Conservation (phyloP, 2,329 filamentous ascomycete genomes). For the Penicillium sclerotigenum region DNA sequence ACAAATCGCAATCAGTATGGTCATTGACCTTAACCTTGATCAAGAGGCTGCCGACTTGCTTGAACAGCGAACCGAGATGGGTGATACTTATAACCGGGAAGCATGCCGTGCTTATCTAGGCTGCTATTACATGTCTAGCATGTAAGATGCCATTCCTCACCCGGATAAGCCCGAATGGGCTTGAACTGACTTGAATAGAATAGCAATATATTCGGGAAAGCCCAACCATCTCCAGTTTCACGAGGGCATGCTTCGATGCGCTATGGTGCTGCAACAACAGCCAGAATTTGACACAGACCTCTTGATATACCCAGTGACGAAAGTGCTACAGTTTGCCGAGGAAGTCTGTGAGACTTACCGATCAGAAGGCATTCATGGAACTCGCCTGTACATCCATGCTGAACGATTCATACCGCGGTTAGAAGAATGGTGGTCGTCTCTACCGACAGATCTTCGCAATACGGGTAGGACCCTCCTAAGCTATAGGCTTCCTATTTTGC, state of each 20-base stretch:
- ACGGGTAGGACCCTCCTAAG: constrained; percentile 6
- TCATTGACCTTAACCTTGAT: constrained; percentile 19
- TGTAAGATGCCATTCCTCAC: constrained; percentile 7
- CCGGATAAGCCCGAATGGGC: background rate
- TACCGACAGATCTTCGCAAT: constrained; percentile 13
- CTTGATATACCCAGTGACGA: constrained; percentile 21
- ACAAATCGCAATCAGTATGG: constrained; percentile 21
- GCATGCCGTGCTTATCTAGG: constrained; percentile 17
- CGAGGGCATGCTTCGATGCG: constrained; percentile 18
- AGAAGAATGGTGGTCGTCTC: constrained; percentile 18
- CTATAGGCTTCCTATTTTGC: background rate
- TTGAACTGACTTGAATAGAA: constrained; percentile 9
- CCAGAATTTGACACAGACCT: constrained; percentile 23
- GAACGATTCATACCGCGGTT: constrained; percentile 15
- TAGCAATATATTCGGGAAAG: constrained; percentile 15
- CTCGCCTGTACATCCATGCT: constrained; percentile 14
- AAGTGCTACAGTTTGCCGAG: constrained; percentile 20
- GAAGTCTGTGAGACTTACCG: constrained; percentile 15
- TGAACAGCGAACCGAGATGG: constrained; percentile 5
- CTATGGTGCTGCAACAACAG: constrained; percentile 15
- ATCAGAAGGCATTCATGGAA: constrained; percentile 8
- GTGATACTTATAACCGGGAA: background rate
- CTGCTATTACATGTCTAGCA: constrained; percentile 19
- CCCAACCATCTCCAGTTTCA: constrained; percentile 14
- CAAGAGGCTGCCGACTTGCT: constrained; percentile 10